Evolutionary conservation across 768 basidiomycete genomes (phyloP).

Genomic region (Cystofilobasidium macerans): DNA sequence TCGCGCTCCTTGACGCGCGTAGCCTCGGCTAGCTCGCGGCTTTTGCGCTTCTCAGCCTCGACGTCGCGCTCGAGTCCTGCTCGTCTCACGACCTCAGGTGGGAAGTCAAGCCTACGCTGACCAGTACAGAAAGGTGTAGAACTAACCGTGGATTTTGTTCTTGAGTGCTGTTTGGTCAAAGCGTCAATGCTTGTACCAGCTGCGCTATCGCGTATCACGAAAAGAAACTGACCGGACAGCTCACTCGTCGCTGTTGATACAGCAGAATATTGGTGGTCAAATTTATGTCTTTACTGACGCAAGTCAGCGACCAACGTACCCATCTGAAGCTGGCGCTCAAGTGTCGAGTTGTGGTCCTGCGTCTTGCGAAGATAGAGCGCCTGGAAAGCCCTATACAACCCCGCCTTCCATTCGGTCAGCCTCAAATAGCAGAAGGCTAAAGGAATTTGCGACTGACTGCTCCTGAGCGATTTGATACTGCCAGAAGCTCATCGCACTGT

Average conservation of each 20-base stretch:
- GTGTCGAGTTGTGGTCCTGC: conserved; percentile 6
- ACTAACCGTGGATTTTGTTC: conserved; percentile 15
- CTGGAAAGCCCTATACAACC: conserved; percentile 15
- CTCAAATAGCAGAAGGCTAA: no score
- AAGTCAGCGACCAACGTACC: conserved; percentile 1
- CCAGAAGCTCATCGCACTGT: conserved; percentile 25
- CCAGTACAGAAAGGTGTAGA: background rate
- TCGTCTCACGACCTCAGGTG: background rate
- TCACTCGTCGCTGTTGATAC: conserved; percentile 13
- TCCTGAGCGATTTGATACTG: conserved; percentile 23
- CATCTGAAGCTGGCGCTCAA: conserved; percentile 19
- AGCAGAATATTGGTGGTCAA: no score
- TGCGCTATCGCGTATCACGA: background rate
- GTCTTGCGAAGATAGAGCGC: conserved; percentile 16
- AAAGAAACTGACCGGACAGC: background rate
- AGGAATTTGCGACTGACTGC: background rate
- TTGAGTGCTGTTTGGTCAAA: background rate
- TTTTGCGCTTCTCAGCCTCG: conserved; percentile 64
- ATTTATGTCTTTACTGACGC: background rate
- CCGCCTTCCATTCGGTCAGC: no score
- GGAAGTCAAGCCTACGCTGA: background rate
- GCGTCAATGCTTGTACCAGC: background rate
- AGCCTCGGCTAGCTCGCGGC: conserved; percentile 60
- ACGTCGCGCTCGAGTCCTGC: conserved; percentile 50
- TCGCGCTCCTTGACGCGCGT: conserved; percentile 71